Conservation (phyloP, 1,284 basidiomycete genomes). For the Irpex lacteus region DNA sequence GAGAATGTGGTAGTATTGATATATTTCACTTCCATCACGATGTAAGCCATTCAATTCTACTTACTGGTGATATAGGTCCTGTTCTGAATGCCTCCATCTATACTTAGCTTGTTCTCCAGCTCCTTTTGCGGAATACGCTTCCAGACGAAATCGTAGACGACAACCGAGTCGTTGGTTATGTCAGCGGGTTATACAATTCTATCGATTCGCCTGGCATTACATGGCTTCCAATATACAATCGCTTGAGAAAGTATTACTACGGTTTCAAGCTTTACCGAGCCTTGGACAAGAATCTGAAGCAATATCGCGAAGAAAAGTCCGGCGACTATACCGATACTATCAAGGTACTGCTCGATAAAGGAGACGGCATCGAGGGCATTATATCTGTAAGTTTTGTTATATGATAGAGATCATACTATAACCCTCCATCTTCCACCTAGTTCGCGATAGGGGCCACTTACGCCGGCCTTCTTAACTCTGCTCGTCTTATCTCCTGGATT, state of each 20-base stretch:
- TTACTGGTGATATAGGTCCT: background rate
- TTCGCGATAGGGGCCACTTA: background rate
- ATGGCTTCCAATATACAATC: background rate
- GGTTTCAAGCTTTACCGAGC: background rate
- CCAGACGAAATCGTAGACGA: background rate
- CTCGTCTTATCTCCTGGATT: background rate
- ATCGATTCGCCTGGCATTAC: background rate
- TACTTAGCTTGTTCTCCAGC: background rate
- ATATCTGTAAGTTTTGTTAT: background rate
- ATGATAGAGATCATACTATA: background rate
- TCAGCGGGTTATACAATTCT: background rate
- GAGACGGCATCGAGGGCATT: background rate
- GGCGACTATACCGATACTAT: background rate
- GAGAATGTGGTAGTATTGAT: background rate
- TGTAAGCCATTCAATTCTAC: background rate
- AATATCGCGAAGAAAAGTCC: background rate
- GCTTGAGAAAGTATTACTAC: background rate
- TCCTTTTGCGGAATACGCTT: background rate
- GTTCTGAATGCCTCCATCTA: background rate
- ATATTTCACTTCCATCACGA: background rate
- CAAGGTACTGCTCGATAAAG: background rate
- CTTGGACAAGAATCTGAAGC: background rate
- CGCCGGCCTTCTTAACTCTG: background rate
- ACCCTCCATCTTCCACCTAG: background rate
- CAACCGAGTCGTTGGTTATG: background rate